Evolutionary conservation across 805 yeast genomes (phyloP), one percentile per base, ranked within the genome.

Genomic region (Myxozyma monticola): DNA sequence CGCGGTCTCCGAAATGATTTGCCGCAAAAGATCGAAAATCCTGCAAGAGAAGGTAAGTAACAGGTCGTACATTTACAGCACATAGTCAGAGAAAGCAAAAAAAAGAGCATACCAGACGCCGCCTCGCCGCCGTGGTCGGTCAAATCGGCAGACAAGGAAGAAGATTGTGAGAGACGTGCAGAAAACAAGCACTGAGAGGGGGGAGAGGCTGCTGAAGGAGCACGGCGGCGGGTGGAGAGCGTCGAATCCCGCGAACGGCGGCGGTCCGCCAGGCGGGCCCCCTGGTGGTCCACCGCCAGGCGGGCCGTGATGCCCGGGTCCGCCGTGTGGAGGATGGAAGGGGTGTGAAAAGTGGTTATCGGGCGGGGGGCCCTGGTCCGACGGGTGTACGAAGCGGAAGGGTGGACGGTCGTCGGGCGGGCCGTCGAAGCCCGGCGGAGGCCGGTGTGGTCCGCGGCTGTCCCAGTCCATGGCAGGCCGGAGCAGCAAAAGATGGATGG

Each of bases 1-100:
- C 24, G 37, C 22, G 14, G 28, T 26, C 40, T 21, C 21, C 21
- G 47, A 34, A n/a, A 30, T 2, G 2, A 25, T 15, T 33, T 42
- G 46, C n/a, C 41, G 25, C 17, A 30, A 22, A 24, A 29, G 28
- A 25, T 42, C 42, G 24, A 42, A n/a, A n/a, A n/a, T n/a, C n/a
- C n/a, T n/a, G n/a, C n/a, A n/a, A n/a, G n/a, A n/a, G n/a, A n/a
- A n/a, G n/a, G n/a, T n/a, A n/a, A n/a, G n/a, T n/a, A n/a, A n/a
- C n/a, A n/a, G n/a, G n/a, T n/a, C n/a, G n/a, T n/a, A n/a, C n/a
- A n/a, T n/a, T n/a, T n/a, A n/a, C n/a, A n/a, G n/a, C n/a, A n/a
- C n/a, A n/a, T n/a, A n/a, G n/a, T n/a, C n/a, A n/a, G n/a, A n/a
- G n/a, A n/a, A n/a, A n/a, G n/a, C n/a, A n/a, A n/a, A n/a, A n/a